Conservation (phyloP, 116 monocot species). For the Iris pallida region DNA sequence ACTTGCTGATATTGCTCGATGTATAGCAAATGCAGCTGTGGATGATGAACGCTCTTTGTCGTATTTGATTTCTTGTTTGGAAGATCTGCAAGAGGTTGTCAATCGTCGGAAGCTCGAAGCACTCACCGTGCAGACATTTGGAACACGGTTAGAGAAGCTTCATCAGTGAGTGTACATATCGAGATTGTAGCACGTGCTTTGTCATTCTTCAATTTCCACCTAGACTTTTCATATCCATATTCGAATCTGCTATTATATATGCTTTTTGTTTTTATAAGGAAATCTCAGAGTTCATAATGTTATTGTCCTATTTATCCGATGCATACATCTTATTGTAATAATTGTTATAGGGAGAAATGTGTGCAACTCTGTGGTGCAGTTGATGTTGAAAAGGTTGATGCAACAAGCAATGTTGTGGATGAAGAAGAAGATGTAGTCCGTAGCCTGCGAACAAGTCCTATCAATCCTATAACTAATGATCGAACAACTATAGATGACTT, state of each 20-base stretch:
- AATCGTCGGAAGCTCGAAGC: slow-evolving; percentile 70
- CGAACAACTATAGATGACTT: slow-evolving; percentile 94
- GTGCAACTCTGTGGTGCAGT: slow-evolving; percentile 39
- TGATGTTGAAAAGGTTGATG: slow-evolving; percentile 80
- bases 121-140: slow-evolving; percentile 92
- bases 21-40: slow-evolving; percentile 56
- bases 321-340: no score
- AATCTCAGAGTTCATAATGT: no score
- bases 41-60: slow-evolving; percentile 65
- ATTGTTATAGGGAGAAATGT: no score
- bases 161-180: slow-evolving; percentile 43
- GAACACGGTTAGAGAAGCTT: slow-evolving; percentile 83
- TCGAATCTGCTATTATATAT: no score
- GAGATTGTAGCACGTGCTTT: no score
- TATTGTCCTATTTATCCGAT: no score
- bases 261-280: no score
- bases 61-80: slow-evolving; percentile 71
- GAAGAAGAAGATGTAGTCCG: slow-evolving; percentile 84
- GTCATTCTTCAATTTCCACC: no score
- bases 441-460: slow-evolving; percentile 77
- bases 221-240: no score
- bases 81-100: slow-evolving; percentile 87
- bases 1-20: slow-evolving; percentile 93
- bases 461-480: slow-evolving; percentile 61
- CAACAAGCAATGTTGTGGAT: slow-evolving; percentile 66